Conservation (phyloP, 2,329 filamentous ascomycete species). For the Ophiocordyceps camponoti-leonardi region DNA sequence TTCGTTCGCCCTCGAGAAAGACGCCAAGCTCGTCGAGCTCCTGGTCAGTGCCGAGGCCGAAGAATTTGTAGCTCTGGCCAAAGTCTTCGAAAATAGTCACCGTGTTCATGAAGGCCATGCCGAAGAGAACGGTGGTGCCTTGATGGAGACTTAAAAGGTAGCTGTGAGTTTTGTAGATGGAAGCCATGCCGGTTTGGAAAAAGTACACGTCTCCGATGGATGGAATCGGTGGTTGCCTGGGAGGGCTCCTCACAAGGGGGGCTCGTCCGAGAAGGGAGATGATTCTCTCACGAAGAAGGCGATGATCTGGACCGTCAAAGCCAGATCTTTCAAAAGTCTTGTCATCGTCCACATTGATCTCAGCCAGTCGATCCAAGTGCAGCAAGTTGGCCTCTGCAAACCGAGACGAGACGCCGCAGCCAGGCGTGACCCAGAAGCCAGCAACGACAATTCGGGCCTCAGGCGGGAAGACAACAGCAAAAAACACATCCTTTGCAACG, state of each 20-base stretch:
- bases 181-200: conserved; percentile 29
- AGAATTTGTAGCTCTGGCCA: conserved; percentile 19
- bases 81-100: conserved; percentile 22
- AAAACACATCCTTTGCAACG: conserved; percentile 1
- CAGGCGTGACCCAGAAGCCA: conserved; percentile 21
- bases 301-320: background rate
- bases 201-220: conserved; percentile 24
- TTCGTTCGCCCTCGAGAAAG: conserved; percentile 17
- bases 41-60: conserved; percentile 18
- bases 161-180: conserved; percentile 21
- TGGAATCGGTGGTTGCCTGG: conserved; percentile 8
- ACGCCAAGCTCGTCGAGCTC: conserved; percentile 21
- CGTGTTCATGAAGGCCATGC: conserved; percentile 26
- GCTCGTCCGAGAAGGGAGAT: background rate
- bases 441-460: conserved; percentile 13
- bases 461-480: conserved; percentile 14
- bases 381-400: conserved; percentile 18
- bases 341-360: background rate
- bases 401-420: conserved; percentile 19
- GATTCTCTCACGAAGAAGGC: background rate
- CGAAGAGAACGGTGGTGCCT: conserved; percentile 18
- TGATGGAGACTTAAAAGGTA: conserved; percentile 12
- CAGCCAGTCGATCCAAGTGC: conserved; percentile 9
- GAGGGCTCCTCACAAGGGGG: background rate
- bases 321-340: background rate